Evolutionary conservation across 345 rosid genomes (phyloP).

Genomic region (Salix caprea): DNA sequence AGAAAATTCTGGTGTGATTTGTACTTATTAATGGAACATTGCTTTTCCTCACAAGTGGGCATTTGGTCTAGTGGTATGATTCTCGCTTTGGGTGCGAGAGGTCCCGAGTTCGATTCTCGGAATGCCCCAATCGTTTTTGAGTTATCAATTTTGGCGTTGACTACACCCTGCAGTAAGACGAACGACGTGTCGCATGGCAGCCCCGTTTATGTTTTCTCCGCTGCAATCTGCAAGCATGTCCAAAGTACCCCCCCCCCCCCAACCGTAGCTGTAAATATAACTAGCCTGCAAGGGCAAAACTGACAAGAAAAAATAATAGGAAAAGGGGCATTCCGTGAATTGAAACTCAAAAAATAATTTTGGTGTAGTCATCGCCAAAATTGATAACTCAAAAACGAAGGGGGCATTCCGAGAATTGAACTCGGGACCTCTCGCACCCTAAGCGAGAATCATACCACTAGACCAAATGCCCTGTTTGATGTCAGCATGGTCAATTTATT

Average conservation of each 20-base stretch:
- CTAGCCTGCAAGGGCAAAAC: too few relatives aligned
- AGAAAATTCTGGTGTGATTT: too few relatives aligned
- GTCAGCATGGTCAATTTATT: fast-evolving
- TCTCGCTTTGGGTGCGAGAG: slow-evolving; percentile 88
- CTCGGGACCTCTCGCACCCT: slow-evolving; percentile 89
- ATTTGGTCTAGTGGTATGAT: slow-evolving; percentile 86
- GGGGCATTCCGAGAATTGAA: slow-evolving; percentile 77
- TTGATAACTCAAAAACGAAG: too few relatives aligned
- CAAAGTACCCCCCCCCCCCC: fast-evolving
- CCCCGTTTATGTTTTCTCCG: too few relatives aligned
- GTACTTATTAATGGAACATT: fast-evolving
- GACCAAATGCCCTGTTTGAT: slow-evolving; percentile 59
- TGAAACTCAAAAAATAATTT: slow-evolving; percentile 9
- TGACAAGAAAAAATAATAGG: too few relatives aligned
- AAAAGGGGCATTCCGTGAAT: slow-evolving; percentile 62
- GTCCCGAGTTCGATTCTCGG: slow-evolving; percentile 70
- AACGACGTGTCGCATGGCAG: too few relatives aligned
- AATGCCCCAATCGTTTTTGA: slow-evolving; percentile 35
- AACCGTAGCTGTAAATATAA: too few relatives aligned
- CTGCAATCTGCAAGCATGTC: too few relatives aligned
- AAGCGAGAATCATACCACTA: slow-evolving; percentile 97
- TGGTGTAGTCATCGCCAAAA: too few relatives aligned
- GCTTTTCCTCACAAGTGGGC: slow-evolving; percentile 19
- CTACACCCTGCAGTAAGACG: too few relatives aligned
- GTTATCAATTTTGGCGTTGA: too few relatives aligned